Conservation (phyloP, 2,329 filamentous ascomycete species). For the Ceratocystis ficicola region DNA sequence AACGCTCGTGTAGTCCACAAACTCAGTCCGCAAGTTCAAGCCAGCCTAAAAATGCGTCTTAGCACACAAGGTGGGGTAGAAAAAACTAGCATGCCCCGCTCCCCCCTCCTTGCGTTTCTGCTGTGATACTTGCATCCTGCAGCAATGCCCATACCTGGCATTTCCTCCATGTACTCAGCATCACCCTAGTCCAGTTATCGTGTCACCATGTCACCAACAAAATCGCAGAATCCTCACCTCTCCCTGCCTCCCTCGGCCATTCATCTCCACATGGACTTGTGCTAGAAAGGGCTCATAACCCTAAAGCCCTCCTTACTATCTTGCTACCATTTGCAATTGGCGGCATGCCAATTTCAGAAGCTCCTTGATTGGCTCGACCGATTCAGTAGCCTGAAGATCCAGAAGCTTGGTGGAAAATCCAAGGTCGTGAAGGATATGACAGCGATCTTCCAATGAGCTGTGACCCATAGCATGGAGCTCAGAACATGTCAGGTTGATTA, state of each 20-base stretch:
- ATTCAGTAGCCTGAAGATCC: conserved; percentile 50
- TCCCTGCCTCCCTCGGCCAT: background rate
- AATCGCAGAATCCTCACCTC: background rate
- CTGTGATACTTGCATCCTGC: conserved; percentile 7
- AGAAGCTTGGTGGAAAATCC: conserved; percentile 59
- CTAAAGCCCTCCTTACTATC: background rate
- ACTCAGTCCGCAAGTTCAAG: too few species aligned
- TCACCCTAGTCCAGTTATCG: background rate
- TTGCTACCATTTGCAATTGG: background rate
- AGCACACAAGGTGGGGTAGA: conserved; percentile 6
- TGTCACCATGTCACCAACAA: background rate
- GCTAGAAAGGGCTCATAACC: background rate
- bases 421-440: conserved; percentile 54
- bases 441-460: conserved; percentile 49
- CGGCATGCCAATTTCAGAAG: conserved; percentile 58
- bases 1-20: too few species aligned
- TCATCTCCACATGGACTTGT: too few species aligned
- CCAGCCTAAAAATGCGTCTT: background rate
- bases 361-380: conserved; percentile 71
- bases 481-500: conserved; percentile 74
- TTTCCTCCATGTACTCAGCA: background rate
- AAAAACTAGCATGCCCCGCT: background rate
- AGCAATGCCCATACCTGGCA: background rate
- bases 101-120: background rate
- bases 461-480: conserved; percentile 55